These are phyloP conservation scores for Knufia fluminis DNA, from an alignment of 2,329 filamentous ascomycete genomes.

Conservation along the genomic window DNA sequence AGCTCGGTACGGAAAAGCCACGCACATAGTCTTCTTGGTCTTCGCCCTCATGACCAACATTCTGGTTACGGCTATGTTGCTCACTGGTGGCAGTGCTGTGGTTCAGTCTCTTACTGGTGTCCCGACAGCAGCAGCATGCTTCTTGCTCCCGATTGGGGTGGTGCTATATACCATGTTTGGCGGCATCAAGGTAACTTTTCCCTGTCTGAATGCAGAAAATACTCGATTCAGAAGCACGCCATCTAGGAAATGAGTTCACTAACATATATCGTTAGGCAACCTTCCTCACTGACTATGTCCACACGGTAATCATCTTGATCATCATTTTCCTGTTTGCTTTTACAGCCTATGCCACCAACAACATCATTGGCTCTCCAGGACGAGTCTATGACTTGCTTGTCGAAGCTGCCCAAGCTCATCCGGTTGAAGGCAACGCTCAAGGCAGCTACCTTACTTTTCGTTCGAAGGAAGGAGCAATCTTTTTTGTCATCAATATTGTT, in stretches of 20 bases:
- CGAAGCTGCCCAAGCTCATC: slow-evolving; percentile 58
- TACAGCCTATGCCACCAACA: slow-evolving; percentile 67
- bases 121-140: slow-evolving; percentile 71
- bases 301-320: slow-evolving; percentile 68
- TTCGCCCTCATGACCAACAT: slow-evolving; percentile 81
- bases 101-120: slow-evolving; percentile 63
- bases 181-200: slow-evolving; percentile 55
- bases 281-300: slow-evolving; percentile 76
- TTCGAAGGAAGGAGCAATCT: slow-evolving; percentile 70
- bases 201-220: no score
- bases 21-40: slow-evolving; percentile 70
- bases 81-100: slow-evolving; percentile 74
- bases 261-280: slow-evolving; percentile 45
- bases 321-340: slow-evolving; percentile 82
- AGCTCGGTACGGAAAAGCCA: slow-evolving; percentile 63
- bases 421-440: slow-evolving; percentile 67
- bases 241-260: no score
- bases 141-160: slow-evolving; percentile 71
- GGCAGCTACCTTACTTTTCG: slow-evolving; percentile 84
- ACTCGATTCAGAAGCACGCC: no score
- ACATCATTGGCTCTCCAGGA: slow-evolving; percentile 61
- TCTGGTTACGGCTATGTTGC: slow-evolving; percentile 77
- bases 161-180: slow-evolving; percentile 61
- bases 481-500: slow-evolving; percentile 85
- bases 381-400: slow-evolving; percentile 71